Evolutionary conservation across 2,329 filamentous ascomycete species (phyloP), one percentile per base, ranked within the genome.

Genomic region (Aspergillus awamori): DNA sequence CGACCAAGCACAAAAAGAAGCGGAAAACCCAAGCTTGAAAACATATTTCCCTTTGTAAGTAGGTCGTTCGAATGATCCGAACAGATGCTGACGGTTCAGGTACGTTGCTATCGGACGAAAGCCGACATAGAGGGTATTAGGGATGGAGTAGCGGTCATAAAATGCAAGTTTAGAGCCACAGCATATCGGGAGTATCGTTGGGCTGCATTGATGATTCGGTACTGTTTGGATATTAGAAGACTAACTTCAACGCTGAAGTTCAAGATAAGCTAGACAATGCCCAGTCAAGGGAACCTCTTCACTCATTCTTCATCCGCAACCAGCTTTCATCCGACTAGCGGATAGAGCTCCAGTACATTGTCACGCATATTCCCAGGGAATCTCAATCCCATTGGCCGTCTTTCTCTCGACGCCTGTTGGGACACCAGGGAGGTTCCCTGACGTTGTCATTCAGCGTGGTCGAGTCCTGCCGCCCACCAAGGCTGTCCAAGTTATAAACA

Each of bases 11-110:
- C 72, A 73, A 45, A 63, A 69, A 54, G 79, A 81, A 61, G 78
- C 75, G 28, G 69, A 69, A 38, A 71, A 77, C 43, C 69, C 61
- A 36, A 69, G 66, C 15, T 53, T 81, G 43, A 81, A 80, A 59
- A 74, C 79, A 61, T 81, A 81, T 65, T 79, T 81, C 59, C 79
- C 79, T 36, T 63, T 81, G 79, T 81, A 67, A 63, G 79, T 74
- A 24, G 17, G 22, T 20, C n/a, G 11, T 8, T 5, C 13, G 4
- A 13, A 38, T 22, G 24, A 22, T 11, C 15, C 28, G 36, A 8
- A 48, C 17, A 8, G 26, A 43, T 45, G 51, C 66, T 75, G 53
- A 77, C 68, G 33, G 26, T 15, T 28, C 53, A 80, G 77, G 65
- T 80, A 80, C 59, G 74, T 80, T 58, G 77, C 74, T 64, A 79